Conservation (phyloP, 2,329 filamentous ascomycete species). For the Emmonsiellopsis sp. region DNA sequence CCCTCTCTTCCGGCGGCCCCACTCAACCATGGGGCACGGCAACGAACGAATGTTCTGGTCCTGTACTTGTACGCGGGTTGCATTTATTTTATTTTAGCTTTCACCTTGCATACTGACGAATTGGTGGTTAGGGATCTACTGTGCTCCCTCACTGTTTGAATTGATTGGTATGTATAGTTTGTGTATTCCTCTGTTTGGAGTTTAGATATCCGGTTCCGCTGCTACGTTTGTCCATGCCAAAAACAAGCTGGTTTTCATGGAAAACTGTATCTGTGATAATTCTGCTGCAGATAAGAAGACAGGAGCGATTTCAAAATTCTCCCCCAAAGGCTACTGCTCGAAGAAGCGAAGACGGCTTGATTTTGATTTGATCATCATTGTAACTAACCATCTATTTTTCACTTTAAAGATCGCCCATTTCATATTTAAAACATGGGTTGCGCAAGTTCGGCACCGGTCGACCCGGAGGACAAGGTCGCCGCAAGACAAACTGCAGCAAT, state of each 20-base stretch:
- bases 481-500: conserved; percentile 54
- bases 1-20: background rate
- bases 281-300: background rate
- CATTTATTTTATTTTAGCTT: background rate
- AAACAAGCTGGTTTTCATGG: background rate
- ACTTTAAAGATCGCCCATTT: background rate
- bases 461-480: conserved; percentile 33
- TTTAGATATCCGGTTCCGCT: background rate
- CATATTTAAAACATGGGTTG: conserved; percentile 32
- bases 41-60: background rate
- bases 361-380: background rate
- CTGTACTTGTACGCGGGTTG: background rate
- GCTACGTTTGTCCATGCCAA: background rate
- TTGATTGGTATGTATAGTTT: background rate
- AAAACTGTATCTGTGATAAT: too few species aligned
- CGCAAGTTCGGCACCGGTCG: conserved; percentile 32
- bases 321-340: background rate
- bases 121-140: background rate
- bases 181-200: background rate
- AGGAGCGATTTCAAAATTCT: background rate
- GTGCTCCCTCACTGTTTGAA: background rate
- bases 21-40: background rate
- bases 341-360: background rate
- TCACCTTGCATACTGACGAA: background rate
- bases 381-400: background rate